phyloP scores from a whole-genome alignment of 306 rosid species.

The Rubus parviflorus region DNA sequence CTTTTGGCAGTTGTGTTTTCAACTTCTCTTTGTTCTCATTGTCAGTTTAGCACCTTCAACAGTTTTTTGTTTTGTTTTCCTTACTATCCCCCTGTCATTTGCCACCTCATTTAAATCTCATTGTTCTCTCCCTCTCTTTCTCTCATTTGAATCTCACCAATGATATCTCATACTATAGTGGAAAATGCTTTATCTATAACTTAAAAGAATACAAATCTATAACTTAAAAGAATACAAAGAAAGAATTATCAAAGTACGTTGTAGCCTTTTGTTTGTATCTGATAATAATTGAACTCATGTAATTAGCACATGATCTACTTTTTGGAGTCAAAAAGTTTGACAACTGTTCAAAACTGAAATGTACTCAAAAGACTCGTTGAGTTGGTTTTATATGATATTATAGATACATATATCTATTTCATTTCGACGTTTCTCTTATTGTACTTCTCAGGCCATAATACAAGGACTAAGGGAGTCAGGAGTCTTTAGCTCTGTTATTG shows the following conservation, averaged over 20 bases:
- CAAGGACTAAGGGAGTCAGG: slow-evolving; percentile 90
- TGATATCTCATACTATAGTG: background rate
- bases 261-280: background rate
- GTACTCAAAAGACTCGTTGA: background rate
- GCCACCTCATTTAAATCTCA: background rate
- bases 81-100: background rate
- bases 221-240: background rate
- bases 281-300: background rate
- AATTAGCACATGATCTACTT: background rate
- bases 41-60: background rate
- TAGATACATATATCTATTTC: background rate
- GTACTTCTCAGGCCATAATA: slow-evolving; percentile 57
- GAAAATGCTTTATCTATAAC: background rate
- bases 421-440: background rate
- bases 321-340: background rate
- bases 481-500: slow-evolving; percentile 79
- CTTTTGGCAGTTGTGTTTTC: background rate
- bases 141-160: background rate
- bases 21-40: background rate
- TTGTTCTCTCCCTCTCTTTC: background rate
- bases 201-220: background rate
- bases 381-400: background rate
- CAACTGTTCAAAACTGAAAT: background rate
- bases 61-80: background rate
- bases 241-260: background rate